Evolutionary conservation across 2,329 filamentous ascomycete genomes (phyloP), one percentile per base, ranked within the genome.

Genomic region (Proliferodiscus dingleyae): DNA sequence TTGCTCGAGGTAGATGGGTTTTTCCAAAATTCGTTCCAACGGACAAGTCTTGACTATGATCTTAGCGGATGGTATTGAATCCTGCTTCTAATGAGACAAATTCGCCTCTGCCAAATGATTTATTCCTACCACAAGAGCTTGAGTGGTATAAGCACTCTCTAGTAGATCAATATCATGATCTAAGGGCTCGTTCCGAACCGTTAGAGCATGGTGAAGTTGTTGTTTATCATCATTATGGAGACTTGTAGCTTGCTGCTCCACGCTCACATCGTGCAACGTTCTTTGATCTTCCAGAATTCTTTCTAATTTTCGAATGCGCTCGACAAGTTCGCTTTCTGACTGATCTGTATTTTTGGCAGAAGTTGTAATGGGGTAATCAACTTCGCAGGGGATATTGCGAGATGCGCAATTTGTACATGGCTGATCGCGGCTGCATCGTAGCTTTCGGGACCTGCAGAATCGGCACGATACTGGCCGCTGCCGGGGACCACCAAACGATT

Each of bases 401-500:
- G 50, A 48, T 8, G 49, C 33, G 38, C 47, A 53, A 19, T 53
- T 53, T 10, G 51, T 47, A 34, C 51, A 53, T 19, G 51, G 51
- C n/a, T 37, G 9, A 10, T 32, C 18, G 24, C 49, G 24, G 26
- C 40, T 48, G 36, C 49, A 51, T 42, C 32, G 32, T 9, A 34
- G 32, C 32, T 34, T 34, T 15, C 38, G 43, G 15, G 41, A 39
- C 22, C 46, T 30, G 19, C 46, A 49, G 26, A 46, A 45, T 10
- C 34, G 46, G 22, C 46, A 46, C 11, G 46, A 49, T 5, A 49
- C 37, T 21, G 46, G 46, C 19, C 38, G 24, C 24, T 49, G 46
- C 7, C 42, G 42, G 8, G 41, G 3, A 5, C 2, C 4, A n/a
- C 11, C n/a, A 16, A 13, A 16, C 18, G 37, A 8, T 33, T 44